Base-by-base conservation (phyloP, 345 rosid species). In the Gynandropsis gynandra region DNA sequence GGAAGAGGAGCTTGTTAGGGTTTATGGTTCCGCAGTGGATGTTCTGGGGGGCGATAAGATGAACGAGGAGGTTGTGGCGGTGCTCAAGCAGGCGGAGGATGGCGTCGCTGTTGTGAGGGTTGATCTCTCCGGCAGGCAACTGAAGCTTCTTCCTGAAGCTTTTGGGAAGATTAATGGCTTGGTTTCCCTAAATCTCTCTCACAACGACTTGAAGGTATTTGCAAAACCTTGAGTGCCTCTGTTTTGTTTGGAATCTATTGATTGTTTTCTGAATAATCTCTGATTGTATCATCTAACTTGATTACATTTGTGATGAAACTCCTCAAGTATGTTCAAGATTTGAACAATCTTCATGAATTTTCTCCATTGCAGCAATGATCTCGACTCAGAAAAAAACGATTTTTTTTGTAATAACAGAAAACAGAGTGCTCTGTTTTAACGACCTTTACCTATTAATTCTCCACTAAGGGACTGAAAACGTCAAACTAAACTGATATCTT, bases 71-170 rank as follows among this genome's bases (percentile, higher is more conserved):
- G 90, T 87, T 38, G 74, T 75, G 40, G 65, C 59, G 54, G 73
- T 81, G 14, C 70, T 85, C 44, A 63, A 69, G 56, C 76, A 71
- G 13, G 76, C 75, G 2, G 85, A 74, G 10, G 50, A 56, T 3
- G 68, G 61, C 16, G 62, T 16, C 36, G 0, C 1, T 4, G 16
- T 87, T 46, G 88, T 79, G 61, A 81, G 63, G 50, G 62, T 81
- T 10, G 81, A 82, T 54, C 80, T 92, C 56, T 71, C 87, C 9
- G 75, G 76, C n/a, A 68, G 81, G 59, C 73, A 61, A 50, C 47
- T 92, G 61, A 80, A 69, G 64, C 40, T 80, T 40, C 49, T 92
- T 52, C 98, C 97, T 5, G 90, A 92, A 76, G 83, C 79, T 20
- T 78, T 87, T 42, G 76, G 87, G 18, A 82, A 68, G 73, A 69